Conservation (phyloP, 306 rosid genomes). For the Pueraria montana region DNA sequence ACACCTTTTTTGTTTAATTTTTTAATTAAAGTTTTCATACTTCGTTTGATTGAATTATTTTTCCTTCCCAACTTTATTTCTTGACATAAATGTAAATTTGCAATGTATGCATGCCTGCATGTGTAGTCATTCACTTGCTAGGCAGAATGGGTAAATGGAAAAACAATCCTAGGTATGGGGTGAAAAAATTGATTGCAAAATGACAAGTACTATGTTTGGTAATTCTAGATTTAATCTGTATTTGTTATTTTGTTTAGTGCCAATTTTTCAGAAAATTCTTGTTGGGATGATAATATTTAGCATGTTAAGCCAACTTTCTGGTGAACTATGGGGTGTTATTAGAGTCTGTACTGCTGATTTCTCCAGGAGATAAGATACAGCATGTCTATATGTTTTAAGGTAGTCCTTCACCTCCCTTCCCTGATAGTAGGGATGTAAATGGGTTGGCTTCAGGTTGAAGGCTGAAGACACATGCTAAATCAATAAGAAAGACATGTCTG, state of each 20-base stretch:
- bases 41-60: constrained; percentile 31
- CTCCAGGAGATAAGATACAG: not conserved
- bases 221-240: not conserved
- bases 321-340: constrained; percentile 18
- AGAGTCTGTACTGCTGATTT: not conserved
- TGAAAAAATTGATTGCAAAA: constrained; percentile 17
- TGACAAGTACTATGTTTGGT: not conserved
- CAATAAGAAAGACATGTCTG: not conserved
- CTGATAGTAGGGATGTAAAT: not conserved
- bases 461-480: not conserved
- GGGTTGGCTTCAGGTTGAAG: constrained; percentile 13
- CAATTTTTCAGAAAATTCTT: constrained; percentile 1
- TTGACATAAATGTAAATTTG: constrained; percentile 17
- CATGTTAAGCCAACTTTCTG: constrained; percentile 28
- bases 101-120: constrained; percentile 2
- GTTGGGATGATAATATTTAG: constrained; percentile 9
- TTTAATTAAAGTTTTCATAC: not conserved
- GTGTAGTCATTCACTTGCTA: constrained; percentile 22
- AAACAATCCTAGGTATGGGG: not conserved
- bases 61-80: constrained; percentile 20
- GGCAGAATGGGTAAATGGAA: constrained; percentile 21
- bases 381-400: not conserved
- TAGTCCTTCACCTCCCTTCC: constrained; percentile 18
- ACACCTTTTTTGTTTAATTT: not conserved
- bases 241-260: not conserved